phyloP scores from a whole-genome alignment of 306 rosid species.

The Phaseolus lunatus region DNA sequence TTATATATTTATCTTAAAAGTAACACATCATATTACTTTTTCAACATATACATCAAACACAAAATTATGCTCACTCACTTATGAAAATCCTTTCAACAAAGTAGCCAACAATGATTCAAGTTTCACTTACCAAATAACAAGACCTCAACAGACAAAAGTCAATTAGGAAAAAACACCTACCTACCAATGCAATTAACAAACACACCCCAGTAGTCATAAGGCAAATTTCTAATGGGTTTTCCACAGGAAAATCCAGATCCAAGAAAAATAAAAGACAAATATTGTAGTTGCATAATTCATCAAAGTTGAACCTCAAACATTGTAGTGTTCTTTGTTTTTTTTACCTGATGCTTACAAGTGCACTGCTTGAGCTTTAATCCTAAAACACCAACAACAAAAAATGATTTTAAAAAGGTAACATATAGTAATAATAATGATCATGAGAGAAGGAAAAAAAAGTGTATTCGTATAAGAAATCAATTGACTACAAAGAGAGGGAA shows the following conservation, averaged over 20 bases:
- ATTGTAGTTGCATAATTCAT: constrained; percentile 33
- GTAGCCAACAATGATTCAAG: constrained; percentile 18
- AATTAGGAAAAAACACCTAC: constrained; percentile 35
- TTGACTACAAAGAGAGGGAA: too few relatives aligned
- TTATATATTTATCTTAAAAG: too few relatives aligned
- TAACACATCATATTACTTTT: background rate
- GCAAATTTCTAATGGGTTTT: constrained; percentile 28
- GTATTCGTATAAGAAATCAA: too few relatives aligned
- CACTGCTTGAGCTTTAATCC: too few relatives aligned
- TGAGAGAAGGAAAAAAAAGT: too few relatives aligned
- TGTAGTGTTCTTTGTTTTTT: too few relatives aligned
- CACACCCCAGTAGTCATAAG: constrained; percentile 31
- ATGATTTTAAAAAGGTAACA: too few relatives aligned
- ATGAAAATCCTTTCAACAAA: constrained; percentile 36
- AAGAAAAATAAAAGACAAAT: background rate
- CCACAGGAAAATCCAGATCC: constrained; percentile 52
- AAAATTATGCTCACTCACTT: background rate
- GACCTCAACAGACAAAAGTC: constrained; percentile 20
- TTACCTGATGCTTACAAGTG: too few relatives aligned
- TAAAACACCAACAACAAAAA: too few relatives aligned
- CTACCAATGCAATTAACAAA: constrained; percentile 31
- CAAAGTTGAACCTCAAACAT: constrained; percentile 33
- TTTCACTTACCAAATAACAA: background rate
- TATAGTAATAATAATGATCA: too few relatives aligned
- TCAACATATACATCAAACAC: constrained; percentile 18